phyloP scores from a whole-genome alignment of 495 filamentous ascomycete species.

The Podospora appendiculata region DNA sequence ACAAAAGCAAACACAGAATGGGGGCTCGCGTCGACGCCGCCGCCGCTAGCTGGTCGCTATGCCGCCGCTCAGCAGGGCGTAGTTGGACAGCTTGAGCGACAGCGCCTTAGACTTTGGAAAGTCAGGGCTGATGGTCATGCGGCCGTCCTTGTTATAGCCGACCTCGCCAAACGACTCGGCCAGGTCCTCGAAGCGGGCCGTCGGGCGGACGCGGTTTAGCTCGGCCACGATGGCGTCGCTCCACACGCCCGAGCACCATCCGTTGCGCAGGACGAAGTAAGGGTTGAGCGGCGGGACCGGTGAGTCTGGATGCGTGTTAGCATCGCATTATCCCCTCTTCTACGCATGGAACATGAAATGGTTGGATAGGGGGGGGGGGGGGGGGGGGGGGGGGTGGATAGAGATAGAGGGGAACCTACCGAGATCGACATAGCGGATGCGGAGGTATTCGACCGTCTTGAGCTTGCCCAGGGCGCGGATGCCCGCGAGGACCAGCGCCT shows the following conservation, averaged over 20 bases:
- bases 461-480: conserved; percentile 49
- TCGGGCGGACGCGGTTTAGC: conserved; percentile 45
- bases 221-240: conserved; percentile 54
- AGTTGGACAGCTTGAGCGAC: conserved; percentile 41
- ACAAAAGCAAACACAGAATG: too few relatives aligned
- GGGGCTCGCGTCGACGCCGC: too few relatives aligned
- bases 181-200: conserved; percentile 49
- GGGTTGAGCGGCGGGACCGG: conserved; percentile 55
- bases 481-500: conserved; percentile 52
- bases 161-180: conserved; percentile 47
- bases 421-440: conserved; percentile 66
- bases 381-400: not conserved
- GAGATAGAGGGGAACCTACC: conserved; percentile 31
- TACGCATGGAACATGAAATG: conserved; percentile 8
- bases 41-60: too few relatives aligned
- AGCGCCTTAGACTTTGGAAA: conserved; percentile 36
- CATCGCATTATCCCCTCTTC: conserved; percentile 10
- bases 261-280: conserved; percentile 52
- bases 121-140: conserved; percentile 37
- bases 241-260: conserved; percentile 59
- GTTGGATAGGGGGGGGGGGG: not conserved
- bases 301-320: conserved; percentile 30
- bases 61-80: conserved; percentile 30
- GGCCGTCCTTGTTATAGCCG: conserved; percentile 43
- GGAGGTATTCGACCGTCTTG: conserved; percentile 45